Evolutionary conservation across 1,139 yeast genomes (phyloP).

Genomic region (Hansenula sp.): DNA sequence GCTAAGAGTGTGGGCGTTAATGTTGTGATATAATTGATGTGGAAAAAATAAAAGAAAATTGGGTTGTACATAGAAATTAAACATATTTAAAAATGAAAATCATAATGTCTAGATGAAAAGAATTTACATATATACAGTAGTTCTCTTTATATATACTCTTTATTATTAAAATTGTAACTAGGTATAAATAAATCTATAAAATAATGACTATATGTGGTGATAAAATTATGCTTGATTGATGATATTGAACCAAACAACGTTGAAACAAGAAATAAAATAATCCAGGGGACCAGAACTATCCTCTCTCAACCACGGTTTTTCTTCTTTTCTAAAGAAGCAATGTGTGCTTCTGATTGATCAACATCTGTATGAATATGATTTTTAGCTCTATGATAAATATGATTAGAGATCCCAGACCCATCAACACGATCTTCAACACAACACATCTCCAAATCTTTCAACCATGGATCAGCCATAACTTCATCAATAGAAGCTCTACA

Average conservation of each 20-base stretch:
- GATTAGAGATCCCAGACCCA: conserved; percentile 29
- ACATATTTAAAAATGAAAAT: background rate
- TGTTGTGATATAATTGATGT: conserved; percentile 54
- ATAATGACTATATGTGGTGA: too few relatives aligned
- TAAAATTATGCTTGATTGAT: too few relatives aligned
- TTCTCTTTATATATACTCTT: too few relatives aligned
- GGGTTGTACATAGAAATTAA: background rate
- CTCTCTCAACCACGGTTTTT: conserved; percentile 46
- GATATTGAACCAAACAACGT: too few relatives aligned
- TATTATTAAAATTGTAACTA: too few relatives aligned
- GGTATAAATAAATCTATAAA: too few relatives aligned
- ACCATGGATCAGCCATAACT: conserved; percentile 78
- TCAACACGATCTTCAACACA: conserved; percentile 45
- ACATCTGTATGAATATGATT: conserved; percentile 85
- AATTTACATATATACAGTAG: too few relatives aligned
- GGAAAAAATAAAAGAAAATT: too few relatives aligned
- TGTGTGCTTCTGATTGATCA: conserved; percentile 91
- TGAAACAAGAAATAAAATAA: background rate
- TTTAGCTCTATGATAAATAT: conserved; percentile 32
- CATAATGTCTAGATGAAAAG: too few relatives aligned
- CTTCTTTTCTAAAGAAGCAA: conserved; percentile 84
- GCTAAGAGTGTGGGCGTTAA: conserved; percentile 86
- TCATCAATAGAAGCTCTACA: conserved; percentile 84
- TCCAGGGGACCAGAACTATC: too few relatives aligned
- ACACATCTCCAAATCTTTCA: conserved; percentile 63